A percentile compares a stretch with the other conserved stretches of the same genome.
Evolutionary conservation across 208 protist species (phyloP).

Genomic region (Leishmania gerbilli): DNA sequence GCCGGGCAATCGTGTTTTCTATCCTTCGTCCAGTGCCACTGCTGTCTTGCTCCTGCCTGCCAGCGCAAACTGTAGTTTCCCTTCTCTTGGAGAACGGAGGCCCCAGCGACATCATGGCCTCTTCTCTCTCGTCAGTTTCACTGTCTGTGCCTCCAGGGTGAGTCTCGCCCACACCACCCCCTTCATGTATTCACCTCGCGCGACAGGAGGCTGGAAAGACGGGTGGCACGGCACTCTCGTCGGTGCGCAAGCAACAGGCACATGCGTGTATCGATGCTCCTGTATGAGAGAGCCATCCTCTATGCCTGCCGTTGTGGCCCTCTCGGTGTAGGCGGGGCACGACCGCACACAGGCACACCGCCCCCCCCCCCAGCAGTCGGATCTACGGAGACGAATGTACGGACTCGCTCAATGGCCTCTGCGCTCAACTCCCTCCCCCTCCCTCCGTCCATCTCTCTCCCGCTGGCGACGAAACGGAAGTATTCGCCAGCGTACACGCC

Average conservation of each 20-base stretch:
- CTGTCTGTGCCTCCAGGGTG: not conserved
- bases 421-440: not conserved
- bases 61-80: not conserved
- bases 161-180: not conserved
- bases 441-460: not conserved
- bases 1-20: not conserved
- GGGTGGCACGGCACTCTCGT: not conserved
- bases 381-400: not conserved
- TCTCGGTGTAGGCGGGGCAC: not conserved
- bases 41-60: not conserved
- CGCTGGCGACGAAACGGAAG: not conserved
- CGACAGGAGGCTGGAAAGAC: not conserved
- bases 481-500: not conserved
- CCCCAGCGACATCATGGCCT: not conserved
- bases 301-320: not conserved
- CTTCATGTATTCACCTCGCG: not conserved
- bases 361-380: not conserved
- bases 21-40: not conserved
- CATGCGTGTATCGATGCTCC: not conserved
- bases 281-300: not conserved
- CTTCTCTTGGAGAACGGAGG: not conserved
- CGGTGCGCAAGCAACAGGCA: not conserved
- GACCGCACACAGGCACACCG: not conserved
- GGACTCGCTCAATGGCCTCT: not conserved
- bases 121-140: not conserved